Percentiles rank a stretch among this genome's conserved stretches.
Evolutionary conservation across 768 basidiomycete species (phyloP).

Genomic region (Suillus placidus): DNA sequence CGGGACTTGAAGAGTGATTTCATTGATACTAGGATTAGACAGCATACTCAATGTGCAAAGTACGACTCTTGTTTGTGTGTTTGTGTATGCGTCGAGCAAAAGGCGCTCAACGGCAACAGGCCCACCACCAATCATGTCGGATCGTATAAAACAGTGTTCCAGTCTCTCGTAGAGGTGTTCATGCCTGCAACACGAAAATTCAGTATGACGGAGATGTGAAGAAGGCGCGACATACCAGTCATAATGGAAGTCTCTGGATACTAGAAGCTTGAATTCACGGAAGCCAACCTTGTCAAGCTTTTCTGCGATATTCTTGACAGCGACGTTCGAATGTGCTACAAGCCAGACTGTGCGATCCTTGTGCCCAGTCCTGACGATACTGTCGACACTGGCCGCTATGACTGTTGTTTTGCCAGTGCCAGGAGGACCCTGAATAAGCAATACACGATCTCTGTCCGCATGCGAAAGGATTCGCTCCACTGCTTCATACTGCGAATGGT

Average conservation of each 20-base stretch:
- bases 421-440: conserved; percentile 40
- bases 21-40: conserved; percentile 27
- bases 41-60: conserved; percentile 54
- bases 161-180: conserved; percentile 49
- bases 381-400: conserved; percentile 40
- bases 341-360: conserved; percentile 37
- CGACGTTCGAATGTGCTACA: conserved; percentile 52
- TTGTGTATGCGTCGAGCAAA: conserved; percentile 24
- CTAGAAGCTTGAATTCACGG: conserved; percentile 40
- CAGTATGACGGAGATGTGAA: not conserved
- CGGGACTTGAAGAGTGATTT: conserved; percentile 32
- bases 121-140: conserved; percentile 31
- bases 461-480: conserved; percentile 35
- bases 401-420: conserved; percentile 50
- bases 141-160: conserved; percentile 37
- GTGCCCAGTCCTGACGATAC: conserved; percentile 18
- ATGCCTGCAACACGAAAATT: conserved; percentile 40
- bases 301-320: conserved; percentile 55
- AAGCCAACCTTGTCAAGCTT: conserved; percentile 40
- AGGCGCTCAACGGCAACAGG: conserved; percentile 20
- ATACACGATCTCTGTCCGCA: conserved; percentile 23
- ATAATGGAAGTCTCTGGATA: conserved; percentile 48
- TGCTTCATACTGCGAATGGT: conserved; percentile 31
- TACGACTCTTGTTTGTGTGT: conserved; percentile 33
- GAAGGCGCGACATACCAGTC: conserved; percentile 41